Conservation (phyloP, 148 eudicot species). For the Vaccinium corymbosum region DNA sequence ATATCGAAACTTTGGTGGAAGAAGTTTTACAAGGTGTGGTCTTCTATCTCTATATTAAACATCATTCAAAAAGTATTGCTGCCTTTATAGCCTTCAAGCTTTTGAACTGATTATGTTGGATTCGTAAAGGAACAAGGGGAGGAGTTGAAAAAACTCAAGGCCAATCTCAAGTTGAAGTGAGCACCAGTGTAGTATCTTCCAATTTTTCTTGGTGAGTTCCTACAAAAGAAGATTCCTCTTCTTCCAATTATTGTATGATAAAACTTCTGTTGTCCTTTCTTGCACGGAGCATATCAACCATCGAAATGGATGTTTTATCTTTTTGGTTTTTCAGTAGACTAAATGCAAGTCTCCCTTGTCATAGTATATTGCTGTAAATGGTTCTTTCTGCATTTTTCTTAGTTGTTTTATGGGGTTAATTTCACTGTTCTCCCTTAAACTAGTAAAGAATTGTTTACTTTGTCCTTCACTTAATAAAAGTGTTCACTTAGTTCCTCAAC, state of each 20-base stretch:
- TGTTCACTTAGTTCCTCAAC: background rate
- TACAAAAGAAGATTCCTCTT: background rate
- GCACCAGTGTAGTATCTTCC: slow-evolving; percentile 3
- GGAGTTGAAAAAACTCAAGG: slow-evolving; percentile 37
- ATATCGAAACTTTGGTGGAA: slow-evolving; percentile 46
- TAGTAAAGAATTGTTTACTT: background rate
- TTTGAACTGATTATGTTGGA: slow-evolving; percentile 15
- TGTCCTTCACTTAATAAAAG: background rate
- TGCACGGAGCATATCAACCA: background rate
- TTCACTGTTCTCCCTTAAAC: background rate
- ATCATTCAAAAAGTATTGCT: background rate
- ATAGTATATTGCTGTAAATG: background rate
- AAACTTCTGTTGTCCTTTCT: background rate
- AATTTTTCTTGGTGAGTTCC: slow-evolving; percentile 18
- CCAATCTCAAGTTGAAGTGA: slow-evolving; percentile 37
- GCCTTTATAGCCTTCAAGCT: background rate
- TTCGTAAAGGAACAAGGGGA: slow-evolving; percentile 44
- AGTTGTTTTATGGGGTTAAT: background rate
- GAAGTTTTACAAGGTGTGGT: slow-evolving; percentile 42
- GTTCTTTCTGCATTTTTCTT: background rate
- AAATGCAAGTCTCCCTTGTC: background rate
- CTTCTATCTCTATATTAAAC: background rate
- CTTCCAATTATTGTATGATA: background rate
- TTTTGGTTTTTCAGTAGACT: background rate
- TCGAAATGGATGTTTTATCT: background rate